A percentile compares a stretch with the other conserved stretches of the same genome.
Conservation (phyloP, 108 stramenopile species). For the Fistulifera pelliculosa region DNA sequence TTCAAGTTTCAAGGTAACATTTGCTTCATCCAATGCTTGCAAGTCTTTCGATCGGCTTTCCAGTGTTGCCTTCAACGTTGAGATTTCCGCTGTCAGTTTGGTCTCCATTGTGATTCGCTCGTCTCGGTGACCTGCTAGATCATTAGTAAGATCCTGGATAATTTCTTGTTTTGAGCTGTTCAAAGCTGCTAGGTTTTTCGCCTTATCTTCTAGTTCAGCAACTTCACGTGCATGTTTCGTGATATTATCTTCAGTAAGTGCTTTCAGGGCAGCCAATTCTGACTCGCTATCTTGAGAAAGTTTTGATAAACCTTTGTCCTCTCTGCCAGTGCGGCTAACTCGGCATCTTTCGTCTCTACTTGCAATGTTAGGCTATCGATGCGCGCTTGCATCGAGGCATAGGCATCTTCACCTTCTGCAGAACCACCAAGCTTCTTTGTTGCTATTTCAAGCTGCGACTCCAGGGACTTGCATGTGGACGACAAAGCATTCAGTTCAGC, state of each 20-base stretch:
- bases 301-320: slow-evolving; percentile 40
- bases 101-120: slow-evolving; percentile 52
- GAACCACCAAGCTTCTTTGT: too few species aligned
- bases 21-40: slow-evolving; percentile 30
- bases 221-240: slow-evolving; percentile 36
- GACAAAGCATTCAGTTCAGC: slow-evolving; percentile 7
- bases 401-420: slow-evolving; percentile 21
- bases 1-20: slow-evolving; percentile 40
- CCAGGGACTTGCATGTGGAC: slow-evolving; percentile 29
- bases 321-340: slow-evolving; percentile 38
- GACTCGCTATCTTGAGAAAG: slow-evolving; percentile 68
- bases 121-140: slow-evolving; percentile 57
- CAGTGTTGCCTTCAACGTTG: slow-evolving; percentile 31
- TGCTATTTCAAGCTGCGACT: slow-evolving; percentile 34
- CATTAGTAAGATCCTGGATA: slow-evolving; percentile 62
- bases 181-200: slow-evolving; percentile 32
- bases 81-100: slow-evolving; percentile 44
- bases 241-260: slow-evolving; percentile 48
- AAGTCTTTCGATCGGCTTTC: slow-evolving; percentile 40
- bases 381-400: slow-evolving; percentile 39
- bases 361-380: slow-evolving; percentile 41
- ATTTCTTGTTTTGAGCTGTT: slow-evolving; percentile 46
- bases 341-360: slow-evolving; percentile 48
- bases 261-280: slow-evolving; percentile 47
- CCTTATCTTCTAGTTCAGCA: slow-evolving; percentile 26